phyloP scores from a whole-genome alignment of 495 filamentous ascomycete genomes.

The Sordaria brevicollis region DNA sequence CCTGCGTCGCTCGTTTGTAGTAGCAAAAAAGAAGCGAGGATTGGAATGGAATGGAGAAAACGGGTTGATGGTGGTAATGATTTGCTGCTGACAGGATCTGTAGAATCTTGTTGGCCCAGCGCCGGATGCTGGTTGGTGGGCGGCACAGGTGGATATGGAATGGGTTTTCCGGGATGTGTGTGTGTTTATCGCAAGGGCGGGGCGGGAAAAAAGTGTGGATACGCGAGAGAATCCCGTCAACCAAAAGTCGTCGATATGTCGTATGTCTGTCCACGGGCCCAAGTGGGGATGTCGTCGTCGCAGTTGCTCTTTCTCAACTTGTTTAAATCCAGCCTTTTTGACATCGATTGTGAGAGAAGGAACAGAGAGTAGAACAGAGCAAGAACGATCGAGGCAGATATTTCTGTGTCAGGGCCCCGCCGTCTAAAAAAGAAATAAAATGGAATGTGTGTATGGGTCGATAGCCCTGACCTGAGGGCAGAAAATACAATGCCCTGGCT shows the following conservation, averaged over 20 bases:
- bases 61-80: neutral
- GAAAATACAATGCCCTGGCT: neutral
- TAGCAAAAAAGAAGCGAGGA: no score
- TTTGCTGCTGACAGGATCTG: neutral
- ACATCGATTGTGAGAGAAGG: no score
- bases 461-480: no score
- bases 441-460: no score
- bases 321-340: no score
- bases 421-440: no score
- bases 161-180: neutral
- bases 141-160: neutral
- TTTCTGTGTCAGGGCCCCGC: no score
- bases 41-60: neutral
- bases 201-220: neutral
- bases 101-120: neutral
- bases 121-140: neutral
- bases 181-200: neutral
- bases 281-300: neutral
- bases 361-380: no score
- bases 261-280: neutral
- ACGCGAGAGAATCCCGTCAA: neutral
- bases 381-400: no score
- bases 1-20: no score
- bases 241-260: neutral
- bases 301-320: no score